Percentiles rank a stretch among this genome's conserved stretches.
phyloP scores from a whole-genome alignment of 352 stramenopile species.

The Phytophthora pini region DNA sequence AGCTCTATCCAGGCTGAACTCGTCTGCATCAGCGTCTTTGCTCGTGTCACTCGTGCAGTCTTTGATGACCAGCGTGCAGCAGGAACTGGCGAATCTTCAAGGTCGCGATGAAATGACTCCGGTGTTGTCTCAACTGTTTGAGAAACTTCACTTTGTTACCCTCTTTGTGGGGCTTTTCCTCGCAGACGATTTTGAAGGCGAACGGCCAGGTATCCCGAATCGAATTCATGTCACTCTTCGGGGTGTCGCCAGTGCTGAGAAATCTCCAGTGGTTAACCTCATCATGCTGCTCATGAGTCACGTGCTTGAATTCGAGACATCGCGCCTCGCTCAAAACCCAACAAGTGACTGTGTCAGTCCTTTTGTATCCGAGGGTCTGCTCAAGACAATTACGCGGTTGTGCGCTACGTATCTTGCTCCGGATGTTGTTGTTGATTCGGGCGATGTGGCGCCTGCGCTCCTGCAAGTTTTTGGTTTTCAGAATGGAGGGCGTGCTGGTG shows the following conservation, averaged over 20 bases:
- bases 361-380: constrained; percentile 81
- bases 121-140: constrained; percentile 67
- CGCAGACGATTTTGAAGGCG: constrained; percentile 79
- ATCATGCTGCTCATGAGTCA: constrained; percentile 75
- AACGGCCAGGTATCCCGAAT: constrained; percentile 72
- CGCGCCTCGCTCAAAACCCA: constrained; percentile 62
- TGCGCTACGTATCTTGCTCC: constrained; percentile 78
- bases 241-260: constrained; percentile 17
- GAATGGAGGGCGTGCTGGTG: constrained; percentile 49
- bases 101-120: constrained; percentile 63
- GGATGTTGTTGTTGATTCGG: constrained; percentile 47
- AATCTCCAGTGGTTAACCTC: constrained; percentile 61
- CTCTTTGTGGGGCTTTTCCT: constrained; percentile 82
- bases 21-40: constrained; percentile 53
- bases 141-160: constrained; percentile 84
- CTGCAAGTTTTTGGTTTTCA: constrained; percentile 75
- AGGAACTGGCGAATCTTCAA: constrained; percentile 47
- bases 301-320: constrained; percentile 73
- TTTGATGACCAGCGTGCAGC: constrained; percentile 56
- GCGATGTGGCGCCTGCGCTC: constrained; percentile 53
- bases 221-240: constrained; percentile 58
- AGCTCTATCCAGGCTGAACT: constrained; percentile 72
- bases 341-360: constrained; percentile 69
- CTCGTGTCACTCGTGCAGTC: constrained; percentile 70
- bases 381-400: constrained; percentile 75